phyloP scores from a whole-genome alignment of 164 flowering plant species.

The Piper betle region DNA sequence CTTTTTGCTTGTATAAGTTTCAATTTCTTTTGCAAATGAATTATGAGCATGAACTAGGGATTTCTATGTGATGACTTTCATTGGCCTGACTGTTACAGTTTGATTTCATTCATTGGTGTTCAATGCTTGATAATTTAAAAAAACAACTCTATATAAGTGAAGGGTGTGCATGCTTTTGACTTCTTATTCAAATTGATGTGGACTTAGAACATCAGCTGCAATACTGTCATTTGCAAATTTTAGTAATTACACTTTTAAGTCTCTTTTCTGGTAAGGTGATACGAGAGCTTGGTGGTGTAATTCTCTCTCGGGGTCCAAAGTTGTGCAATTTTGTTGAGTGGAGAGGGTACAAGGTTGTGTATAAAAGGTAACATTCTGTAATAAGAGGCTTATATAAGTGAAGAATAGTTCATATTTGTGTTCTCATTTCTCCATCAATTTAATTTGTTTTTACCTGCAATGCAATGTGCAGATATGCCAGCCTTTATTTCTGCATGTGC shows the following conservation, averaged over 20 bases:
- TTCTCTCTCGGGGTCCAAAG: conserved; percentile 81
- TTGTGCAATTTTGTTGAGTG: conserved; percentile 92
- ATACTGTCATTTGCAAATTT: no score
- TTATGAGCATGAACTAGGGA: no score
- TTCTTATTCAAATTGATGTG: neutral
- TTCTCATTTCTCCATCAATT: neutral
- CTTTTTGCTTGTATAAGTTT: no score
- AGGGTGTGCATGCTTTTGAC: no score
- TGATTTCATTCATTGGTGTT: no score
- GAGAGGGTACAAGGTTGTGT: conserved; percentile 87
- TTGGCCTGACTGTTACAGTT: no score
- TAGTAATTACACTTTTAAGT: neutral
- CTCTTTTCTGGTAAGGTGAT: conserved; percentile 33
- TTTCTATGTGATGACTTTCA: no score
- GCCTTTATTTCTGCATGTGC: conserved; percentile 95
- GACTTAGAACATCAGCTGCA: no score
- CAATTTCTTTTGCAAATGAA: no score
- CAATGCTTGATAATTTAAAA: no score
- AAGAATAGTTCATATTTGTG: neutral
- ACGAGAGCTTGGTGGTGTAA: conserved; percentile 81
- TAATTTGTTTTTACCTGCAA: neutral
- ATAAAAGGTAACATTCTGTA: conserved; percentile 50
- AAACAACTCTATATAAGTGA: no score
- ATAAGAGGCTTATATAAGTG: neutral
- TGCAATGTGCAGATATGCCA: conserved; percentile 50